Conservation (phyloP, 2,329 filamentous ascomycete species). For the Zasmidium cellare region DNA sequence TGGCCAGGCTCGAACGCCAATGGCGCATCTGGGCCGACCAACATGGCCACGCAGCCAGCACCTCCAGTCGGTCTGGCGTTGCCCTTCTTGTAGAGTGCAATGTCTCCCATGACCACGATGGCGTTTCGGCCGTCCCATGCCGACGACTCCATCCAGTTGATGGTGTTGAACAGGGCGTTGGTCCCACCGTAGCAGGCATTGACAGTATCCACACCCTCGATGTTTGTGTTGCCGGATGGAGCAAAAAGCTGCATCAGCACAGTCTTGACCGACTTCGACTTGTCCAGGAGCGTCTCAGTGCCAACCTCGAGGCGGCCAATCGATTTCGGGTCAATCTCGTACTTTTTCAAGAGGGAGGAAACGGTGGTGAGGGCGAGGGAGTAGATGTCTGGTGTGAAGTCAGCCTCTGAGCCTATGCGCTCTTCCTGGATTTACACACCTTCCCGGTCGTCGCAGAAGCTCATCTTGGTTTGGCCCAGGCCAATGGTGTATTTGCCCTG, state of each 20-base stretch:
- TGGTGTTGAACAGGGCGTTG: constrained; percentile 55
- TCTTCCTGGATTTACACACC: constrained; percentile 32
- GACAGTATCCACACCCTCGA: constrained; percentile 55
- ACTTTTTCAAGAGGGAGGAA: constrained; percentile 54
- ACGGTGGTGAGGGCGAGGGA: constrained; percentile 54
- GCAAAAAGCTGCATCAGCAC: constrained; percentile 56
- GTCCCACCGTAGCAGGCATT: constrained; percentile 58
- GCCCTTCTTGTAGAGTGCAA: constrained; percentile 57
- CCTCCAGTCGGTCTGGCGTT: constrained; percentile 54
- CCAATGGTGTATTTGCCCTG: constrained; percentile 56
- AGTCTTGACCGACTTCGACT: constrained; percentile 57
- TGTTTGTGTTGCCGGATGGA: constrained; percentile 53
- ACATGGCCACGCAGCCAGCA: constrained; percentile 56
- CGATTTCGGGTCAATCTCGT: constrained; percentile 51
- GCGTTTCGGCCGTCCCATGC: constrained; percentile 55
- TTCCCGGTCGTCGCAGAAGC: constrained; percentile 57
- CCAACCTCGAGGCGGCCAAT: constrained; percentile 56
- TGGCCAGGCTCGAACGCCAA: constrained; percentile 52
- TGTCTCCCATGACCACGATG: constrained; percentile 54
- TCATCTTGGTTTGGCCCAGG: constrained; percentile 57
- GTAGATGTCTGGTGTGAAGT: constrained; percentile 48
- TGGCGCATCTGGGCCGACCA: constrained; percentile 53
- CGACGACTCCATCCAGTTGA: constrained; percentile 57
- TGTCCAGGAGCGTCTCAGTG: constrained; percentile 56
- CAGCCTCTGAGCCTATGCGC: background rate